Base-by-base conservation (phyloP, 768 basidiomycete species). In the Sporobolomyces roseus region DNA sequence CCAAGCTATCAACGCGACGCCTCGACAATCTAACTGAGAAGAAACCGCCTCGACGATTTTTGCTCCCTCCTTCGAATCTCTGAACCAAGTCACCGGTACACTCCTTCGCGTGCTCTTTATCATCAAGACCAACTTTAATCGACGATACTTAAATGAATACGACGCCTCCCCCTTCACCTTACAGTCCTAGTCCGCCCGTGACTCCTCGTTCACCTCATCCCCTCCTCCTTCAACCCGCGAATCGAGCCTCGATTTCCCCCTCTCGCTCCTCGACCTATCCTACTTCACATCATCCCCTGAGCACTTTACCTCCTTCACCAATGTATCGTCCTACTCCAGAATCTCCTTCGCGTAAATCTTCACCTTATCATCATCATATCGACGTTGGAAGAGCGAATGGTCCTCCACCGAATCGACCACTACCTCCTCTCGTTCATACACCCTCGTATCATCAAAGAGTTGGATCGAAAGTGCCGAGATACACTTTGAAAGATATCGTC, bases 191-290 rank as follows among this genome's bases (percentile, higher is more conserved):
- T 2, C 56, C 56, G n/a, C 56, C 56, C 7, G 43, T 17, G 27
- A 58, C 56, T n/a, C 56, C 56, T 27, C 56, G 41, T 19, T 58
- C 56, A 2, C 41, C n/a, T 3, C 25, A 29, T 21, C 56, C 56
- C 19, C 41, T 58, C 3, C 38, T 58, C 27, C 56, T 58, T 21
- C 56, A 58, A 45, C 25, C 56, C 12, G 56, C 41, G 56, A 58
- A 43, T 29, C 56, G 56, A 5, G n/a, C 16, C 3, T 45, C 43
- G 6, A 25, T 14, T 4, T 58, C 56, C 4, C 56, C 56, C 2
- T 45, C 56, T 4, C 56, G 56, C 10, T 58, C 56, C 56, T 45
- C 56, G 19, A 58, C 56, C 56, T 45, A 29, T 36, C 36, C 54
- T 23, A 33, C 54, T 13, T 27, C 56, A 13, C 5, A n/a, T 21